Conservation (phyloP, 1,284 basidiomycete species). For the Ustilago bromivora region DNA sequence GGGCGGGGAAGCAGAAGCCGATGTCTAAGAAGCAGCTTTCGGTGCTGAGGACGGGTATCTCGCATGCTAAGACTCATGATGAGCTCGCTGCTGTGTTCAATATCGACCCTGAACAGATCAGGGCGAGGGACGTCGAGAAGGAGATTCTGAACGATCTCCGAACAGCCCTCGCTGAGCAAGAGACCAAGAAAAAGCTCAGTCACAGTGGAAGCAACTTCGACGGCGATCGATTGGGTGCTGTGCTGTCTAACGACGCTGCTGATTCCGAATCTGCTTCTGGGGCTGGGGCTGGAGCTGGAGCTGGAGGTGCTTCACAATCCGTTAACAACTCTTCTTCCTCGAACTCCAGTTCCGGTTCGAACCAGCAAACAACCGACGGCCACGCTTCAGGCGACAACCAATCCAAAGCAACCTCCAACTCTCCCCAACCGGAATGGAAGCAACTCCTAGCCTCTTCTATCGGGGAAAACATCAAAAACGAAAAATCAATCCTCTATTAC, state of each 20-base stretch:
- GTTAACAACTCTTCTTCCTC: neutral
- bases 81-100: conserved; percentile 46
- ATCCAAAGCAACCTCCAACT: conserved; percentile 48
- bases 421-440: conserved; percentile 64
- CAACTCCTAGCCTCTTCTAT: conserved; percentile 52
- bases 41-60: conserved; percentile 32
- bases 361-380: conserved; percentile 35
- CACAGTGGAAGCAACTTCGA: conserved; percentile 22
- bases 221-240: conserved; percentile 35
- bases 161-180: conserved; percentile 20
- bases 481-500: conserved; percentile 65
- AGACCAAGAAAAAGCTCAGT: conserved; percentile 12
- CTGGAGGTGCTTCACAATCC: neutral
- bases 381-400: conserved; percentile 25
- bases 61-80: conserved; percentile 54
- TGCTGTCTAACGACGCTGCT: conserved; percentile 26
- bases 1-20: conserved; percentile 4
- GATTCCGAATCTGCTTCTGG: conserved; percentile 3
- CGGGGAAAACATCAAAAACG: conserved; percentile 56
- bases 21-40: conserved; percentile 45
- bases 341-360: neutral
- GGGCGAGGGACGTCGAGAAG: conserved; percentile 21
- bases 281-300: neutral
- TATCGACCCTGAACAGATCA: conserved; percentile 37
- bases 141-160: conserved; percentile 37